Conservation (phyloP, 768 basidiomycete genomes). For the Sistotremastrum suecicum region DNA sequence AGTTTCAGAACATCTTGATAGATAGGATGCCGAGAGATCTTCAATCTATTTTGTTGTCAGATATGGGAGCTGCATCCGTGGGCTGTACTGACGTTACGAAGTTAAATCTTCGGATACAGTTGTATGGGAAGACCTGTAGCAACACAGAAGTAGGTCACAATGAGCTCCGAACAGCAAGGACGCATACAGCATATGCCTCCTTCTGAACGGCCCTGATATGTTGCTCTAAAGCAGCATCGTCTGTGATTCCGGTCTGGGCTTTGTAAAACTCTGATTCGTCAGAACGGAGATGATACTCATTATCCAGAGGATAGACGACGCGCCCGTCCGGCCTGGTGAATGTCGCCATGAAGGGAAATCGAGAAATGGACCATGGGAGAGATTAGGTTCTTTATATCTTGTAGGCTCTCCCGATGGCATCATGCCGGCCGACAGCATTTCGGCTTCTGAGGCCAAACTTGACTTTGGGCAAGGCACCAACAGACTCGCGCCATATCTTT, state of each 20-base stretch:
- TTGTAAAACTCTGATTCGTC: constrained; percentile 3
- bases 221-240: constrained; percentile 1
- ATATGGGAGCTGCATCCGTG: too few species aligned
- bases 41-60: constrained; percentile 1
- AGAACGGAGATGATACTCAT: neutral
- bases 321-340: too few species aligned
- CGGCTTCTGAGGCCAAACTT: too few species aligned
- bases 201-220: constrained; percentile 3
- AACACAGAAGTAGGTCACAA: neutral
- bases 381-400: too few species aligned
- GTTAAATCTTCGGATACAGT: neutral
- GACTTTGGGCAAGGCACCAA: too few species aligned
- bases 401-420: too few species aligned
- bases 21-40: constrained; percentile 4
- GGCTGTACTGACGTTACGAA: too few species aligned
- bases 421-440: too few species aligned
- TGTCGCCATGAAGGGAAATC: too few species aligned
- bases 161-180: neutral
- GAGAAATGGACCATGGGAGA: too few species aligned
- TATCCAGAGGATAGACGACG: neutral
- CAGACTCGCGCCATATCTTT: too few species aligned
- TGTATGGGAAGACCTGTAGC: constrained; percentile 1
- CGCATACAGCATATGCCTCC: constrained; percentile 3
- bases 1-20: constrained; percentile 20
- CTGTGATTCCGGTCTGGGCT: constrained; percentile 3